A percentile compares a stretch with the other conserved stretches of the same genome.
Evolutionary conservation across 306 rosid genomes (phyloP).

Genomic region (Lupinus albus): DNA sequence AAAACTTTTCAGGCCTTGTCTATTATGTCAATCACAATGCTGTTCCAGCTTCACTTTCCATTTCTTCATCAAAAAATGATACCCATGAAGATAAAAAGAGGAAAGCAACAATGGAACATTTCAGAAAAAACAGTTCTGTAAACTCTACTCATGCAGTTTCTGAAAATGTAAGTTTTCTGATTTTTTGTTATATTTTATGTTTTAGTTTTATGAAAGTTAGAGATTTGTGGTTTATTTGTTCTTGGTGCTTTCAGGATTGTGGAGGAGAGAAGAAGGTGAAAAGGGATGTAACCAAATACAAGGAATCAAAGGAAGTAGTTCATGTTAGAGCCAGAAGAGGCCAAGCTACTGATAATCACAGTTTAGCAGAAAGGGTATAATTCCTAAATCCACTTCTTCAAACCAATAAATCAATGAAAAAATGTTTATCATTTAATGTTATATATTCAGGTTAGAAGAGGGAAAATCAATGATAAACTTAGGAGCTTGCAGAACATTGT

Average conservation of each 20-base stretch:
- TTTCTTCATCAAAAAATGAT: constrained; percentile 41
- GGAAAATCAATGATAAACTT: constrained; percentile 81
- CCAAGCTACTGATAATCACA: constrained; percentile 87
- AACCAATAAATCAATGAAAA: constrained; percentile 4
- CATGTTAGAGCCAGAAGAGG: constrained; percentile 95
- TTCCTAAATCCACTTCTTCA: constrained; percentile 12
- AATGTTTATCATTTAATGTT: constrained; percentile 1
- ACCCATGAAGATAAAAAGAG: constrained; percentile 54
- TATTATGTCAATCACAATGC: constrained; percentile 40
- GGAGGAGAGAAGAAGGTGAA: constrained; percentile 65
- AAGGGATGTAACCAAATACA: constrained; percentile 45
- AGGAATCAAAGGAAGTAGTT: constrained; percentile 69
- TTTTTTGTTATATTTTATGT: neutral
- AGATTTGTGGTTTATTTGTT: constrained; percentile 22
- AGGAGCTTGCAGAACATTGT: constrained; percentile 80
- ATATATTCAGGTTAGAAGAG: constrained; percentile 90
- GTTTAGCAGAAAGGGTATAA: constrained; percentile 89
- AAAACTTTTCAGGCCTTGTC: constrained; percentile 42
- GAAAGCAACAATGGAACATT: constrained; percentile 43
- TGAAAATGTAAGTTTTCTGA: constrained; percentile 53
- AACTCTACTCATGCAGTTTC: constrained; percentile 59
- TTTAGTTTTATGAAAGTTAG: neutral
- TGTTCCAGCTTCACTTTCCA: constrained; percentile 32
- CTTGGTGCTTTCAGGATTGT: constrained; percentile 49
- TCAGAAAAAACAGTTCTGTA: constrained; percentile 52